Base-by-base conservation (phyloP, 441 rosid genomes). In the Brassica balearica region DNA sequence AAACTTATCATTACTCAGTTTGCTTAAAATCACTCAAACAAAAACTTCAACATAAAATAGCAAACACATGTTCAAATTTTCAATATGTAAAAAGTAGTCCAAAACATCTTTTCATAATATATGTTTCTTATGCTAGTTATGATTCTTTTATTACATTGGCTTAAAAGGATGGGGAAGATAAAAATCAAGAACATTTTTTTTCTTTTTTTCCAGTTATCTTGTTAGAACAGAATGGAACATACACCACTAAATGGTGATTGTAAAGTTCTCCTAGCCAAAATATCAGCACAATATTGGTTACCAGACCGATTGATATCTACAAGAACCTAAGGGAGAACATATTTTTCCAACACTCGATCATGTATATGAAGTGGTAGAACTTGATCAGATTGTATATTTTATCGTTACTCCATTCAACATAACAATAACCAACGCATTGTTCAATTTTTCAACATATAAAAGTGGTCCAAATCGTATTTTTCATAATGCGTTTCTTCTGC, bases 21-120 rank as follows among this genome's bases (percentile, higher is more conserved):
- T 53, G 59, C 20, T 53, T 53, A 53, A 53, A 58, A 58, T 19
- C 62, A 58, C n/a, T 58, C 62, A 58, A 58, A 12, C 27, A 19
- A 19, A 56, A 56, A 19, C 61, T 56, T 8, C 61, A 56, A 8
- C 25, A 56, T 56, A 55, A 9, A 55, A 56, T 8, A 17, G 61
- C 25, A 22, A 17, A 15, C 60, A 19, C 9, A 15, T 55, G 60
- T 15, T 55, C 60, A 17, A 55, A 0, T 55, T 55, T 55, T 55
- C 22, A 56, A 8, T 9, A 56, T 56, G 25, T 56, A 56, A 11
- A 29, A 46, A 46, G 53, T 46, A 3, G 53, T 46, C 53, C 51
- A 10, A 43, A 43, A 43, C 51, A 46, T 46, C 14, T 46, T 46
- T 46, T 46, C 53, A 46, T 12, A 46, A 46, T 46, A 46, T 46